These are phyloP conservation scores for Jacaranda copaia DNA, from an alignment of 257 asterid species.

Conservation along the genomic window DNA sequence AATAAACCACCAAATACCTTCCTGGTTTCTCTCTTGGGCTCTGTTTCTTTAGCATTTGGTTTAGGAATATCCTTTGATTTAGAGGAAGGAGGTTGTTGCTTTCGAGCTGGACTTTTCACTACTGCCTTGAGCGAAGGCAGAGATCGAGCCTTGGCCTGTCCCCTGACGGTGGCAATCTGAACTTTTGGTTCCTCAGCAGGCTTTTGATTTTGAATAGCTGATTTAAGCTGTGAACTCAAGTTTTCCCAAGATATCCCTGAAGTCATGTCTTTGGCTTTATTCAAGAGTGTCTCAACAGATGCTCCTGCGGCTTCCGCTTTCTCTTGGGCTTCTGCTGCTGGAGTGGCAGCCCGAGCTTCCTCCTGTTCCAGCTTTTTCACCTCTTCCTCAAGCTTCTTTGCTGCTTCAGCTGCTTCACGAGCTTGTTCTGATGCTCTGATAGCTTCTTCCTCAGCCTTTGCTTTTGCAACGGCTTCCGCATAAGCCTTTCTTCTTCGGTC, in stretches of 20 bases:
- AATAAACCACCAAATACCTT: slow-evolving; percentile 89
- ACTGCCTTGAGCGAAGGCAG: slow-evolving; percentile 80
- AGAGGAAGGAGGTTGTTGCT: slow-evolving; percentile 30
- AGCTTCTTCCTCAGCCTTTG: slow-evolving; percentile 77
- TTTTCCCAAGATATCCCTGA: slow-evolving; percentile 61
- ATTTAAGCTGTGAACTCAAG: slow-evolving; percentile 60
- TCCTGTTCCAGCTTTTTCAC: slow-evolving; percentile 49
- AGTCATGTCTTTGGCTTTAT: slow-evolving; percentile 67
- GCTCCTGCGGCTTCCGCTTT: slow-evolving; percentile 64
- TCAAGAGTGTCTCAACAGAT: slow-evolving; percentile 63
- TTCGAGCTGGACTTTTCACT: slow-evolving; percentile 49
- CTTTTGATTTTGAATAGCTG: slow-evolving; percentile 59
- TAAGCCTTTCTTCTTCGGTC: slow-evolving; percentile 89
- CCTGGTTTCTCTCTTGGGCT: slow-evolving; percentile 64
- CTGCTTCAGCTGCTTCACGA: slow-evolving; percentile 58
- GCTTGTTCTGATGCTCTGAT: slow-evolving; percentile 59
- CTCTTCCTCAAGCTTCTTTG: slow-evolving; percentile 46
- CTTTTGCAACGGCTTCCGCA: slow-evolving; percentile 66
- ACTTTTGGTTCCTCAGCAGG: slow-evolving; percentile 61
- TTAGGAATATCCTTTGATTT: slow-evolving; percentile 52
- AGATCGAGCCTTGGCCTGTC: slow-evolving; percentile 83
- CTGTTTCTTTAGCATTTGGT: slow-evolving; percentile 55
- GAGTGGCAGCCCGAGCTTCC: slow-evolving; percentile 48
- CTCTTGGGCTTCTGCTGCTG: slow-evolving; percentile 62
- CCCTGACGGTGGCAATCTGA: slow-evolving; percentile 79